Evolutionary conservation across 495 filamentous ascomycete genomes (phyloP).

Genomic region (Terfezia boudieri): DNA sequence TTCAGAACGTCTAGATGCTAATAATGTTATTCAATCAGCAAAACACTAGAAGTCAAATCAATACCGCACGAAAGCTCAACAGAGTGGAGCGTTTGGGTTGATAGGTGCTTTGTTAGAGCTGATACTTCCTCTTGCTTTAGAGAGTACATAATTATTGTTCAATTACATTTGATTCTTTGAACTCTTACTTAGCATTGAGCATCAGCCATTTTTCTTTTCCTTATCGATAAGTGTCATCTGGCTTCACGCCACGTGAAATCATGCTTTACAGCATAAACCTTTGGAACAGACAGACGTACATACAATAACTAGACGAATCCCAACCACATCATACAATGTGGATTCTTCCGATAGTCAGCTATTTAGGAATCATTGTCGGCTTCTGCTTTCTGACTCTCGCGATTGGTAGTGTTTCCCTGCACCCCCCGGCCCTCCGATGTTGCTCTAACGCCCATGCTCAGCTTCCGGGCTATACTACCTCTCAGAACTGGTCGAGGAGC

Average conservation of each 20-base stretch:
- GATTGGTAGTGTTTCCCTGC: conserved; percentile 38
- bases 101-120: no score
- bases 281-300: no score
- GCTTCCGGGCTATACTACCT: conserved; percentile 96
- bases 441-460: conserved; percentile 17
- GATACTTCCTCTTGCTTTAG: no score
- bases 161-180: no score
- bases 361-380: conserved; percentile 64
- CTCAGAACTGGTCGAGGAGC: conserved; percentile 92
- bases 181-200: no score
- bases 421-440: no score
- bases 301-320: no score
- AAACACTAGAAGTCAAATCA: conserved; percentile 54
- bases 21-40: conserved; percentile 24
- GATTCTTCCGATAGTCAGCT: conserved; percentile 77
- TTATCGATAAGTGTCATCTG: no score
- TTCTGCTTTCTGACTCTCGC: conserved; percentile 85
- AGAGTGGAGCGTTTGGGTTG: conserved; percentile 41
- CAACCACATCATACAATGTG: conserved; percentile 37
- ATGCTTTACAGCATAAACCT: no score
- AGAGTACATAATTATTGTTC: no score
- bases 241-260: no score
- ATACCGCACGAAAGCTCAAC: conserved; percentile 60
- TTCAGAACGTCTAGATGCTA: neutral
- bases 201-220: no score